Conservation (phyloP, 1,284 basidiomycete species). For the Ganoderma lucidum region DNA sequence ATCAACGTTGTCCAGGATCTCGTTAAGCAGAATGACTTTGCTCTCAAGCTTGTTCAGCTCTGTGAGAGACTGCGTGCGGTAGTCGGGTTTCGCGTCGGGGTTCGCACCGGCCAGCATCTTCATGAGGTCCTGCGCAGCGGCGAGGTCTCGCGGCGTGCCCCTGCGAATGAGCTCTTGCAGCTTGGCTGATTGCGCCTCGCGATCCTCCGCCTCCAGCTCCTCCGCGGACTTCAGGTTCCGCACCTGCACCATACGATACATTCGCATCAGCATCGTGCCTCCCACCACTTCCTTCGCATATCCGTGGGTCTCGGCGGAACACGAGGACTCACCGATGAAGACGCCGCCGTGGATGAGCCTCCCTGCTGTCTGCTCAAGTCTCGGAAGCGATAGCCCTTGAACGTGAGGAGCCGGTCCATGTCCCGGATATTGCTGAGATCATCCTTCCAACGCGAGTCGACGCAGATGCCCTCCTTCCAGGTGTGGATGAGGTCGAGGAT, state of each 20-base stretch:
- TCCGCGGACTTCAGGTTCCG: conserved; percentile 94
- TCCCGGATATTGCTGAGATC: conserved; percentile 98
- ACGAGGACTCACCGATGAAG: conserved; percentile 53
- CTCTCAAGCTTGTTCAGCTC: conserved; percentile 96
- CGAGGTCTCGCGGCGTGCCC: conserved; percentile 95
- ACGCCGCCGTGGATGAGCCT: conserved; percentile 38
- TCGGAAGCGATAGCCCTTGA: conserved; percentile 97
- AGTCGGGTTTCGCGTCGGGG: conserved; percentile 94
- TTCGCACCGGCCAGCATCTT: conserved; percentile 95
- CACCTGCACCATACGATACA: conserved; percentile 2
- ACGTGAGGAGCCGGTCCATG: conserved; percentile 95
- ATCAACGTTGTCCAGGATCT: conserved; percentile 96
- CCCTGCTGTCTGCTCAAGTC: conserved; percentile 58
- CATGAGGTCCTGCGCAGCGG: conserved; percentile 98
- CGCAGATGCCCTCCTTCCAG: conserved; percentile 97
- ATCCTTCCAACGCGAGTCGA: conserved; percentile 92
- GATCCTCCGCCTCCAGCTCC: conserved; percentile 96
- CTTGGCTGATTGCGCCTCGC: conserved; percentile 95
- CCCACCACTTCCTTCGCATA: not conserved
- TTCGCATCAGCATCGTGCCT: not conserved
- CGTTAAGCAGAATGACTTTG: conserved; percentile 93
- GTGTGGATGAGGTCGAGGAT: conserved; percentile 94
- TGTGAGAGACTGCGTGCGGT: conserved; percentile 86
- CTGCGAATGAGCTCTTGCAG: conserved; percentile 97
- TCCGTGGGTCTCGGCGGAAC: not conserved